Evolutionary conservation across 2,329 filamentous ascomycete genomes (phyloP).

Genomic region (Rhexocercosporidium sp.): DNA sequence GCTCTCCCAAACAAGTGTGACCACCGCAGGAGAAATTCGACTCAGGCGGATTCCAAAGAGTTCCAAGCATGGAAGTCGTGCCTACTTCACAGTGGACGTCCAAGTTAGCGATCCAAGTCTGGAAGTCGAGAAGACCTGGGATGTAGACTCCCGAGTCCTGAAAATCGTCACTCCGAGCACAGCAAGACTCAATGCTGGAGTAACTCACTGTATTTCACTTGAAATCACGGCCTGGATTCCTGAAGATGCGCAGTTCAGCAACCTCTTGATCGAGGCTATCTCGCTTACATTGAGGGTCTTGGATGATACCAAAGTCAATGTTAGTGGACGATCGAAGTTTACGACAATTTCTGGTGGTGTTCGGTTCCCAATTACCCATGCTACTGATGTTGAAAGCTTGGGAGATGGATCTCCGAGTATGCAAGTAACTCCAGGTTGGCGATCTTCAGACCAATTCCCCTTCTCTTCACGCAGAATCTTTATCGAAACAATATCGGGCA

Average conservation of each 20-base stretch:
- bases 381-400: not conserved
- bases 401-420: not conserved
- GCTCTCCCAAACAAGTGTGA: conserved; percentile 16
- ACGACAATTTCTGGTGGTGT: conserved; percentile 33
- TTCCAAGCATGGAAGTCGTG: conserved; percentile 27
- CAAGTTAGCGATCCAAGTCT: conserved; percentile 35
- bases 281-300: conserved; percentile 33
- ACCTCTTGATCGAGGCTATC: conserved; percentile 31
- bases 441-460: conserved; percentile 11
- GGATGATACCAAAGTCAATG: conserved; percentile 36
- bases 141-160: conserved; percentile 30
- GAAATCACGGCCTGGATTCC: conserved; percentile 41
- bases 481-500: conserved; percentile 37
- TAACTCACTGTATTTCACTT: conserved; percentile 37
- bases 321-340: conserved; percentile 30
- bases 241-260: conserved; percentile 34
- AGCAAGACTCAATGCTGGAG: conserved; percentile 17
- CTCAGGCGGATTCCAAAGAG: conserved; percentile 31
- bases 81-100: conserved; percentile 35
- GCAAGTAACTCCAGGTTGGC: conserved; percentile 2
- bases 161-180: conserved; percentile 36
- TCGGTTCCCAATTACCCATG: conserved; percentile 29
- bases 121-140: conserved; percentile 29
- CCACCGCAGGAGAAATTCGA: conserved; percentile 36
- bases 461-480: conserved; percentile 36